Conservation (phyloP, 257 asterid genomes). For the Petunia axillaris region DNA sequence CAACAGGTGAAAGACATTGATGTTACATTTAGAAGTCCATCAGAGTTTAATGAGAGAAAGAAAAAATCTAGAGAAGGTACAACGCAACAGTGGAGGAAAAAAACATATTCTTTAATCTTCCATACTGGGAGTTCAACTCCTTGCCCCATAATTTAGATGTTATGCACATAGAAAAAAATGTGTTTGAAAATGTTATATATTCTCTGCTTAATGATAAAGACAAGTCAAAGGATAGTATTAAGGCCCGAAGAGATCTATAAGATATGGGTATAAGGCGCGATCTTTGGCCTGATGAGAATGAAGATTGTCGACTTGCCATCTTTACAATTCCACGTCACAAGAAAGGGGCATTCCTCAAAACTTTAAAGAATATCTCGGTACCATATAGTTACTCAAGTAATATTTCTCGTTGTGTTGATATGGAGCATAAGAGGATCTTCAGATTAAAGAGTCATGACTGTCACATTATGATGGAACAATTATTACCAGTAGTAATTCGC, state of each 20-base stretch:
- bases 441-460: not conserved
- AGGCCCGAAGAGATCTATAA: not conserved
- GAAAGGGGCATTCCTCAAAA: not conserved
- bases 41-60: not conserved
- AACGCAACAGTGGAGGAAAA: not conserved
- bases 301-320: not conserved
- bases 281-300: not conserved
- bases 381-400: not conserved
- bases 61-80: not conserved
- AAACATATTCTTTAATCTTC: no score
- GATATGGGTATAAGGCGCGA: not conserved
- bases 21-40: not conserved
- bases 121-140: not conserved
- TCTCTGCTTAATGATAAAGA: not conserved
- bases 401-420: not conserved
- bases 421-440: not conserved
- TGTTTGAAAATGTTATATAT: not conserved
- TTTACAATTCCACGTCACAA: not conserved
- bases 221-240: not conserved
- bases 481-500: not conserved
- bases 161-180: no score
- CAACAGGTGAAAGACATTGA: not conserved
- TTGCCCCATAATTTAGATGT: no score
- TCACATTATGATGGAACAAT: constrained; percentile 5
- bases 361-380: not conserved